Evolutionary conservation across 2,329 filamentous ascomycete species (phyloP).

Genomic region (Venturia pyrina): DNA sequence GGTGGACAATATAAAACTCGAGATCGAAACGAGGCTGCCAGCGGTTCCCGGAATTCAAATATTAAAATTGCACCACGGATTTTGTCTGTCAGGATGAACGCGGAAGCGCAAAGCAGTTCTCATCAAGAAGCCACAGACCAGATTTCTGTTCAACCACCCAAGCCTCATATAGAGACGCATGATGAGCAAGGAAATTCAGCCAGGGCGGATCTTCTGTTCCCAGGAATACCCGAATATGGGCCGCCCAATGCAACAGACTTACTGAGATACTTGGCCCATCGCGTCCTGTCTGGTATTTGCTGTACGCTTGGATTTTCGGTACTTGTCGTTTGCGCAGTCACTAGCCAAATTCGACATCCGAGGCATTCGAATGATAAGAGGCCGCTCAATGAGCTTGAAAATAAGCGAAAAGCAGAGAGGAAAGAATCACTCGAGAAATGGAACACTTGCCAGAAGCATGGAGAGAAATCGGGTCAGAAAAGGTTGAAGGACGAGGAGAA

Average conservation of each 20-base stretch:
- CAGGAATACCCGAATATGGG: constrained; percentile 1
- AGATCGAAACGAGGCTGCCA: not conserved
- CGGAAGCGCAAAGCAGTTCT: not conserved
- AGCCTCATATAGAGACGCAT: not conserved
- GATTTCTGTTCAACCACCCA: not conserved
- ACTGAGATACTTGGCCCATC: not conserved
- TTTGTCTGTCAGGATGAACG: not conserved
- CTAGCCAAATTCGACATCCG: not conserved
- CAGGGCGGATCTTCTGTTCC: not conserved
- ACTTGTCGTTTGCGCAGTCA: not conserved
- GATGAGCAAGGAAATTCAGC: not conserved
- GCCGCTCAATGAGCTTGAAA: not conserved
- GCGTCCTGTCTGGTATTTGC: not conserved
- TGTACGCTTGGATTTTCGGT: not conserved
- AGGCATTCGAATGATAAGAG: not conserved
- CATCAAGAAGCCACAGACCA: not conserved
- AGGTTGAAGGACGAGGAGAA: constrained; percentile 1
- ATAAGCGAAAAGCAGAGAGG: not conserved
- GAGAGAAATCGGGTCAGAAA: not conserved
- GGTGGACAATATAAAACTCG: not conserved
- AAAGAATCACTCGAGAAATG: not conserved
- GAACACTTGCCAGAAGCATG: not conserved
- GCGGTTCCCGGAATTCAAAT: too few relatives aligned
- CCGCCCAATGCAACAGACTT: not conserved
- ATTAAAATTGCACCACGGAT: not conserved